phyloP scores from a whole-genome alignment of 1,284 basidiomycete species.

The Omphalotus olearius region DNA sequence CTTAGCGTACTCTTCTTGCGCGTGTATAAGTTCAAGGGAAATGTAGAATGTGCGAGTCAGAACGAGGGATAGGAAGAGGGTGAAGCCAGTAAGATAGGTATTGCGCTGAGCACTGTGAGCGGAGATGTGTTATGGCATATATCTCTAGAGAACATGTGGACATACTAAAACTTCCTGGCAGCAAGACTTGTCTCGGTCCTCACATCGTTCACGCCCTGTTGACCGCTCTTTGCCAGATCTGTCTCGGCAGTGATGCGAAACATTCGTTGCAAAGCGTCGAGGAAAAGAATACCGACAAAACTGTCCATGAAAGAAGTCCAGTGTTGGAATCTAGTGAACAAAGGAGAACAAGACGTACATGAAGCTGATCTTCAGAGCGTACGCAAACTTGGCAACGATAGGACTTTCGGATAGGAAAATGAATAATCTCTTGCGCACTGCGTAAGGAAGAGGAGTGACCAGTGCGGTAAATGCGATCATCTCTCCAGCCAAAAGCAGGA shows the following conservation, averaged over 20 bases:
- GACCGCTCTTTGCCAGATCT: conserved; percentile 61
- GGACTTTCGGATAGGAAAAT: conserved; percentile 70
- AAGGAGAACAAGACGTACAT: conserved; percentile 52
- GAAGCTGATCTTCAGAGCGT: conserved; percentile 90
- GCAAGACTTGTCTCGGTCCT: conserved; percentile 82
- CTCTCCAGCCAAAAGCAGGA: conserved; percentile 73
- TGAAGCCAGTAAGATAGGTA: conserved; percentile 89
- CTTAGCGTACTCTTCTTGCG: conserved; percentile 84
- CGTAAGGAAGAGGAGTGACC: conserved; percentile 74
- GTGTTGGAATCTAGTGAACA: neutral
- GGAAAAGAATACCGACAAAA: conserved; percentile 82
- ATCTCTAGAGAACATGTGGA: conserved; percentile 15
- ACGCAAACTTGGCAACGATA: conserved; percentile 70
- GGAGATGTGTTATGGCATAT: conserved; percentile 12
- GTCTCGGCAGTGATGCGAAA: conserved; percentile 78
- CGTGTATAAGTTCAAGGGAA: conserved; percentile 85
- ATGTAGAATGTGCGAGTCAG: conserved; percentile 92
- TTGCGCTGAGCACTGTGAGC: conserved; percentile 69
- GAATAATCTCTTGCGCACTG: conserved; percentile 70
- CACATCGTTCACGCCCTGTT: conserved; percentile 53
- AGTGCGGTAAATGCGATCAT: conserved; percentile 75
- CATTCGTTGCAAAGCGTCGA: conserved; percentile 94
- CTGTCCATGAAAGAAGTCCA: conserved; percentile 33
- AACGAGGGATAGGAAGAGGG: conserved; percentile 90
- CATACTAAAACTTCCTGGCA: conserved; percentile 91